Conservation (phyloP, 768 basidiomycete genomes). For the Terana coerulea region DNA sequence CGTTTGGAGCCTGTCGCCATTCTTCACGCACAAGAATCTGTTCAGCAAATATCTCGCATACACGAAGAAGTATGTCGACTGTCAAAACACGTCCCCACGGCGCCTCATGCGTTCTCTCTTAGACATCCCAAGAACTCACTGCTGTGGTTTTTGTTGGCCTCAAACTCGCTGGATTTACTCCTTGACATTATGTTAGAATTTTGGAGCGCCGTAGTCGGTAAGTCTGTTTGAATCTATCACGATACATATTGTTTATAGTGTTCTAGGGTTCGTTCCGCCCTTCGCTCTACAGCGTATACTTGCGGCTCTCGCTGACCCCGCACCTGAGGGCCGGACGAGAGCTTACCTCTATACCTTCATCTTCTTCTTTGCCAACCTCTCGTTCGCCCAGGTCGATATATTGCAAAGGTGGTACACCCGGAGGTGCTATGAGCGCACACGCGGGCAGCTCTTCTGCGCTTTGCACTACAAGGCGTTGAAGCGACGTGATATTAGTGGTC, state of each 20-base stretch:
- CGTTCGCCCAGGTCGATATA: slow-evolving; percentile 64
- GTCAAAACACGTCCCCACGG: background rate
- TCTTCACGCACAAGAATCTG: slow-evolving; percentile 62
- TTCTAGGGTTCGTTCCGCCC: slow-evolving; percentile 33
- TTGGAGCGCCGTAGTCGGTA: slow-evolving; percentile 53
- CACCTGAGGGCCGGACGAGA: slow-evolving; percentile 34
- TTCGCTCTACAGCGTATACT: slow-evolving; percentile 64
- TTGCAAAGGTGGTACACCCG: slow-evolving; percentile 65
- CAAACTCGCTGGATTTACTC: slow-evolving; percentile 67
- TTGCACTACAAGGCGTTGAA: slow-evolving; percentile 67
- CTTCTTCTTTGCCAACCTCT: slow-evolving; percentile 58
- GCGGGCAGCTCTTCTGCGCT: slow-evolving; percentile 67
- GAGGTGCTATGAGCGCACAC: slow-evolving; percentile 66
- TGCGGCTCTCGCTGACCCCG: slow-evolving; percentile 40
- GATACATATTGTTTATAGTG: background rate
- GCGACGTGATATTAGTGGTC: slow-evolving; percentile 53
- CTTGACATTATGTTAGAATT: slow-evolving; percentile 54
- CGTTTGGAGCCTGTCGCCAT: slow-evolving; percentile 66
- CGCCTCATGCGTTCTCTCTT: slow-evolving; percentile 3
- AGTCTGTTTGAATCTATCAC: slow-evolving; percentile 20
- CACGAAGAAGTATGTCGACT: slow-evolving; percentile 22
- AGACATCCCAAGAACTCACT: slow-evolving; percentile 56
- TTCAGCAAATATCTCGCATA: slow-evolving; percentile 62
- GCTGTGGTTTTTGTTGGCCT: slow-evolving; percentile 56
- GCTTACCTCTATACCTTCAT: slow-evolving; percentile 60